Base-by-base conservation (phyloP, 2,329 filamentous ascomycete genomes). In the Botryotinia calthae region DNA sequence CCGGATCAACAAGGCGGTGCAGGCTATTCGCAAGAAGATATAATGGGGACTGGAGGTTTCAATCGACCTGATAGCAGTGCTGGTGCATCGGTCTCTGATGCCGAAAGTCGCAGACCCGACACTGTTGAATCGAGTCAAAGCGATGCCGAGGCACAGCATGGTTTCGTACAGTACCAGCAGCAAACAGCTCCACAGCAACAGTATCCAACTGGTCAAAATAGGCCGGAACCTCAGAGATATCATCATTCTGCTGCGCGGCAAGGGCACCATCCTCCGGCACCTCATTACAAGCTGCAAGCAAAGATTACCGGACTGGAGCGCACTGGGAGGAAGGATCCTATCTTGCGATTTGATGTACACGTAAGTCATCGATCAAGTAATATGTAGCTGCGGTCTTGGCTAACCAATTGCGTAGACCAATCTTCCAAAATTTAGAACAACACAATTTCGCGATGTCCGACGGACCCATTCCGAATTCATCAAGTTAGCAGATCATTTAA, bases 381-480 rank as follows among this genome's bases (percentile, higher is more conserved):
- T 56, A 25, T 48, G 28, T 40, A 31, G 56, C 37, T 66, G 20
- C 62, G 40, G 31, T 34, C 69, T 48, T 51, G 37, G 46, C 77
- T 80, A 71, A 80, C 56, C 14, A 20, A 63, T 16, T 63, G 42
- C 40, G 40, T 72, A 99, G 96, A 99, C 96, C 76, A 99, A 99
- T 83, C 91, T 99, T n/a, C 95, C 95, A 70, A 95, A 95, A 78
- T 99, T 98, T 83, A 90, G 96, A 79, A 99, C 96, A 0, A 99
- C 96, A 8, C 96, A 99, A 82, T 99, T 98, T 84, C 94, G 96
- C 80, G 96, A 99, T 83, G 94, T 99, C 77, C 93, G 96, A 78
- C 93, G 96, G 74, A 91, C 97, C 75, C 96, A 99, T 83, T 94
- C 93, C 65, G 96, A 99, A 81, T 99, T 99, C 79, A 87, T 93